Evolutionary conservation across 2,329 filamentous ascomycete species (phyloP).

Genomic region (Colletotrichum tamarilloi): DNA sequence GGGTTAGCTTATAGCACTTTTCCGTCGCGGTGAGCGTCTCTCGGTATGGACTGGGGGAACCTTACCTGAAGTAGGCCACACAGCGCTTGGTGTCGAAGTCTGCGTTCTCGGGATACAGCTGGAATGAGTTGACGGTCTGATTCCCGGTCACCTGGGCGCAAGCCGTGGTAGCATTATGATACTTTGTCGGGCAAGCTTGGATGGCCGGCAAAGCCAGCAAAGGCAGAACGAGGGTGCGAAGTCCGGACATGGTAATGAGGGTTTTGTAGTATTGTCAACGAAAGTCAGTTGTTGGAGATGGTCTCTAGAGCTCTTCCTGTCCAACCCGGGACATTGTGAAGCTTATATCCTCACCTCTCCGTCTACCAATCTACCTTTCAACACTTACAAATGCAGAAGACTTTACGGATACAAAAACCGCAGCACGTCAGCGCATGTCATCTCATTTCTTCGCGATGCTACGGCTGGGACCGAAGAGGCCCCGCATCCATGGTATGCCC

Average conservation of each 20-base stretch:
- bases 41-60: background rate
- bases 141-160: constrained; percentile 16
- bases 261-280: background rate
- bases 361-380: background rate
- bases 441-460: background rate
- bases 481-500: constrained; percentile 8
- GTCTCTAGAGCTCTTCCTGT: background rate
- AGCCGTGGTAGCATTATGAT: background rate
- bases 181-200: constrained; percentile 18
- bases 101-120: constrained; percentile 40
- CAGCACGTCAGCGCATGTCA: background rate
- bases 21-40: background rate
- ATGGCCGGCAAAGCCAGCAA: constrained; percentile 20
- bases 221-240: background rate
- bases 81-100: constrained; percentile 38
- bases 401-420: background rate
- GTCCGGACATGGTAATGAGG: background rate
- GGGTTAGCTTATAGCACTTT: background rate
- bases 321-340: background rate
- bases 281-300: background rate
- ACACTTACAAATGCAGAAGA: background rate
- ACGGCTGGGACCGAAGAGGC: background rate
- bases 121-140: constrained; percentile 19
- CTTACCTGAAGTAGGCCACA: constrained; percentile 38
- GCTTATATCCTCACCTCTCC: background rate